phyloP scores from a whole-genome alignment of 805 yeast species.

The Candida coquimbonensis region DNA sequence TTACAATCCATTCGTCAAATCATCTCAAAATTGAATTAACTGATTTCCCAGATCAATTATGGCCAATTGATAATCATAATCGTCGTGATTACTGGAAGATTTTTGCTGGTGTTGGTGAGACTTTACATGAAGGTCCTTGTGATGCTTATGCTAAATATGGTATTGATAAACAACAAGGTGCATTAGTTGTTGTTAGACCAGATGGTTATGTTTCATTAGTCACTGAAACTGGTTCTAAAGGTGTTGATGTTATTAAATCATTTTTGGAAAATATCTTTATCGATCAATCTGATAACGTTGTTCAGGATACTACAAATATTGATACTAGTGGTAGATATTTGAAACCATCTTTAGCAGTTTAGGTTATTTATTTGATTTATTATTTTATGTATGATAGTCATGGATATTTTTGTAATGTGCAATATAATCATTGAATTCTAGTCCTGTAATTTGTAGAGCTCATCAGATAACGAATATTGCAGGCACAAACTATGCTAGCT shows the following conservation, averaged over 20 bases:
- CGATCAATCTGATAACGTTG: not conserved
- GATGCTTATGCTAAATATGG: not conserved
- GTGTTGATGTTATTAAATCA: not conserved
- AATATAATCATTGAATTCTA: too few species aligned
- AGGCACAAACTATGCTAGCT: too few species aligned
- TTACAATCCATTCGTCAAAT: not conserved
- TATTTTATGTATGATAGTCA: too few species aligned
- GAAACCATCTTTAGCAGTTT: not conserved
- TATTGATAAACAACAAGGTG: not conserved
- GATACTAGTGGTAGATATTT: not conserved
- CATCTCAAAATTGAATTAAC: not conserved
- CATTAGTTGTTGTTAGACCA: not conserved
- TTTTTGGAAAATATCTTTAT: not conserved
- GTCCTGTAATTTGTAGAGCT: too few species aligned
- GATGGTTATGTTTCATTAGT: not conserved
- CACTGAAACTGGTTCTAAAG: not conserved
- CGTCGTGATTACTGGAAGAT: not conserved
- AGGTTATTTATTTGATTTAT: not conserved
- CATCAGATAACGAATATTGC: too few species aligned
- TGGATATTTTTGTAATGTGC: too few species aligned
- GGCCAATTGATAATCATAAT: not conserved
- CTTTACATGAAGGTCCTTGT: not conserved
- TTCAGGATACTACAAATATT: not conserved
- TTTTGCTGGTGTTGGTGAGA: not conserved
- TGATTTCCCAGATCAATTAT: conserved; percentile 1